These are phyloP conservation scores for Gelatoporia subvermispora DNA, from an alignment of 768 basidiomycete genomes.

Conservation along the genomic window DNA sequence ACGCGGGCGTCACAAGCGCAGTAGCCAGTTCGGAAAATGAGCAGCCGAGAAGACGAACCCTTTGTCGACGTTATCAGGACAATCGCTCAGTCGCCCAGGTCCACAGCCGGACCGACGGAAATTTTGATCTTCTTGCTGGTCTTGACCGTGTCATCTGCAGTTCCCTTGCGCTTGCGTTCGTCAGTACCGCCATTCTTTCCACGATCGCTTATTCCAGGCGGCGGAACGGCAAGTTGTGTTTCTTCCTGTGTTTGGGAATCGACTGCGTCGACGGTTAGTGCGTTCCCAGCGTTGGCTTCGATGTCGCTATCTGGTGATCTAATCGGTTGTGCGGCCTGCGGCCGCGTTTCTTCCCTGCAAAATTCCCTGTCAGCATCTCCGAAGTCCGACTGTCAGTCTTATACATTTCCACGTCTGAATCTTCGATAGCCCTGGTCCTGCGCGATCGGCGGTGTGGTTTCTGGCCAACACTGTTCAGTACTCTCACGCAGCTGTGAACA, in stretches of 20 bases:
- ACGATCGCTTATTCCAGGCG: not conserved
- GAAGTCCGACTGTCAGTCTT: not conserved
- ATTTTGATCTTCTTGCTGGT: slow-evolving; percentile 63
- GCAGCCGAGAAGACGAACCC: not conserved
- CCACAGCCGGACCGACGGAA: slow-evolving; percentile 62
- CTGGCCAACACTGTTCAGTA: slow-evolving; percentile 7
- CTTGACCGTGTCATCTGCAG: slow-evolving; percentile 8
- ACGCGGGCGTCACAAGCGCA: too few species aligned
- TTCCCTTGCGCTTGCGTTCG: slow-evolving; percentile 30
- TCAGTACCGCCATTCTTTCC: slow-evolving; percentile 6
- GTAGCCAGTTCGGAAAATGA: not conserved
- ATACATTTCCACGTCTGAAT: slow-evolving; percentile 5
- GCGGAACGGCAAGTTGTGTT: slow-evolving; percentile 25
- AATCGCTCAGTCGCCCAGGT: slow-evolving; percentile 59
- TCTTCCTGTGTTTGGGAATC: slow-evolving; percentile 38
- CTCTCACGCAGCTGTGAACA: slow-evolving; percentile 5
- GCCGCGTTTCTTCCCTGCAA: not conserved
- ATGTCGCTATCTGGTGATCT: not conserved
- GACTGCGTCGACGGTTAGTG: not conserved
- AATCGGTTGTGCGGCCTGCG: not conserved
- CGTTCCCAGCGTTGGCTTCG: not conserved
- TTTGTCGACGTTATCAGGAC: slow-evolving; percentile 1
- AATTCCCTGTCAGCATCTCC: not conserved
- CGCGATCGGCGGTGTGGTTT: slow-evolving; percentile 15
- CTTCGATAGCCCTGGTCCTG: slow-evolving; percentile 7